Conservation (phyloP, 176 grass and related monocot species). For the Avena insularis region DNA sequence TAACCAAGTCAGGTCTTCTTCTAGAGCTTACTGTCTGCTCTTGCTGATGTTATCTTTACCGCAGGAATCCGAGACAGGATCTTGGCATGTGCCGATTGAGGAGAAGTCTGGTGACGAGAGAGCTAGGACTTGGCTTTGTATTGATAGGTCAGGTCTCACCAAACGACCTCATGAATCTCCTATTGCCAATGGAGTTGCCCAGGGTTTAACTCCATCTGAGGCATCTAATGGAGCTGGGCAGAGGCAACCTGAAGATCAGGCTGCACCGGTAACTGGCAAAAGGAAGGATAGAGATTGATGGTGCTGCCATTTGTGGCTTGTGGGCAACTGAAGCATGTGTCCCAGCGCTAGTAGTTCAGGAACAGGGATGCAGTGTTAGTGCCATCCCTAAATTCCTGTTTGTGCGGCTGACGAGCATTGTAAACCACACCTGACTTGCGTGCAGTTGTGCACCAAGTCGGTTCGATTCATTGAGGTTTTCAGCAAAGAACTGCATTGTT, state of each 20-base stretch:
- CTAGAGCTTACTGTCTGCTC: constrained; percentile 4
- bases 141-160: constrained; percentile 45
- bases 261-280: constrained; percentile 59
- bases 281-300: constrained; percentile 71
- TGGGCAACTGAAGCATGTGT: neutral
- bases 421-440: neutral
- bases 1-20: neutral
- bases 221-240: neutral
- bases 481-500: neutral
- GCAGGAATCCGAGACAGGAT: constrained; percentile 78
- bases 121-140: constrained; percentile 83
- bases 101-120: constrained; percentile 69
- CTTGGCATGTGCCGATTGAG: constrained; percentile 84
- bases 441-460: neutral
- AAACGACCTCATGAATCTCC: constrained; percentile 28
- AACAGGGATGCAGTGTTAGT: constrained; percentile 14
- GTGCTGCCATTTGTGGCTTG: neutral
- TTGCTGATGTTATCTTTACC: constrained; percentile 21
- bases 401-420: neutral
- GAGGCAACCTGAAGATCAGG: constrained; percentile 32
- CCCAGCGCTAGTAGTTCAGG: neutral
- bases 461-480: neutral
- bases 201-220: neutral
- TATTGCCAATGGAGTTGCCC: neutral
- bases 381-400: neutral